Evolutionary conservation across 441 rosid genomes (phyloP).

Genomic region (Melastoma candidum): DNA sequence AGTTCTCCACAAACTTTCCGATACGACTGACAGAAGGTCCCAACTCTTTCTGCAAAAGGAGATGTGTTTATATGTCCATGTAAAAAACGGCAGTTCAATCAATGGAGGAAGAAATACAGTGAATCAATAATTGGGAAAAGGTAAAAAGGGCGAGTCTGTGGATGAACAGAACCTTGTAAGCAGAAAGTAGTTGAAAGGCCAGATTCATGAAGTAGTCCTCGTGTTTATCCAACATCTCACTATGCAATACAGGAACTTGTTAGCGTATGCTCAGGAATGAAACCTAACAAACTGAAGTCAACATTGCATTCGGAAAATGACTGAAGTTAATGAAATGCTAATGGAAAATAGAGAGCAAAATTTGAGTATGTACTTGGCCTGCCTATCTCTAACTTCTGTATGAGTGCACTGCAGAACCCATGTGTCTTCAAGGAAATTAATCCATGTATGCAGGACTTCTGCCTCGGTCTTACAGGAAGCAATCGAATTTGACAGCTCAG

Average conservation of each 20-base stretch:
- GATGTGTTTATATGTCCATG: neutral
- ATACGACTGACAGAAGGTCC: slow-evolving; percentile 62
- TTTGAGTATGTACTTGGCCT: slow-evolving; percentile 52
- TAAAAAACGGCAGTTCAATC: slow-evolving; percentile 4
- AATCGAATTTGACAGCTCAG: slow-evolving; percentile 73
- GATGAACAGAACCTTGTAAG: slow-evolving; percentile 50
- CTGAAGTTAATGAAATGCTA: slow-evolving; percentile 1
- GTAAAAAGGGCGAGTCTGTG: slow-evolving; percentile 3
- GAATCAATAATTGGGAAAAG: neutral
- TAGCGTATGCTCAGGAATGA: slow-evolving; percentile 2
- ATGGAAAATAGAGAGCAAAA: slow-evolving; percentile 10
- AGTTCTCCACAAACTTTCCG: slow-evolving; percentile 73
- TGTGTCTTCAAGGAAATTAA: slow-evolving; percentile 89
- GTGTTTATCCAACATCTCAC: slow-evolving; percentile 79
- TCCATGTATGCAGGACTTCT: slow-evolving; percentile 76
- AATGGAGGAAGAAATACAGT: slow-evolving; percentile 7
- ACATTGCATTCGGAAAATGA: no score
- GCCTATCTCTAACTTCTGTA: slow-evolving; percentile 61
- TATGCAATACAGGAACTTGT: slow-evolving; percentile 24
- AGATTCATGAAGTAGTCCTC: slow-evolving; percentile 67
- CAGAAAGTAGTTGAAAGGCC: slow-evolving; percentile 55
- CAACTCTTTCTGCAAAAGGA: slow-evolving; percentile 63
- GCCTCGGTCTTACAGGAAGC: slow-evolving; percentile 75
- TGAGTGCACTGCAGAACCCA: slow-evolving; percentile 80
- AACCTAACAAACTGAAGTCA: slow-evolving; percentile 15